Evolutionary conservation across 257 asterid species (phyloP), one percentile per base, ranked within the genome.

Genomic region (Plantago ovata): DNA sequence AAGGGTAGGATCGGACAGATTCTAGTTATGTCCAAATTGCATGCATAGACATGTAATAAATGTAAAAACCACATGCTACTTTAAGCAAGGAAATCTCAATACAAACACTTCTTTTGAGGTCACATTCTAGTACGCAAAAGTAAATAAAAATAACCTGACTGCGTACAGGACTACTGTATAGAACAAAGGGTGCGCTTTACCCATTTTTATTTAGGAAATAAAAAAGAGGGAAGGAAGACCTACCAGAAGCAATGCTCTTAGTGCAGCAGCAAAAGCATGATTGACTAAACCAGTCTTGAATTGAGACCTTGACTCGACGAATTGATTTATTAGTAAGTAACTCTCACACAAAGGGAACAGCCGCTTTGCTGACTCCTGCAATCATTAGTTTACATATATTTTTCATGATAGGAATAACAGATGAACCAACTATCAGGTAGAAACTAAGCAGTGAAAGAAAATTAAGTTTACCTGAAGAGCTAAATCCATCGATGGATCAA

Each of bases 181-280:
- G 32, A 11, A 22, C 33, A 15, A 48, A 48, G 10, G 10, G 1
- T 18, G 15, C 3, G 10, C 6, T 28, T 28, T 4, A 10, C 52
- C 13, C 9, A 5, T 0, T 20, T 48, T 10, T 9, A 20, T 48
- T 20, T 10, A 3, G 55, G 32, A 19, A 38, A 43, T 41, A 18
- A 43, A 33, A 38, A 38, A 48, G 56, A 14, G 40, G 58, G 51
- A 52, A 44, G 47, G 38, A 64, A 60, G 78, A 83, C 89, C 73
- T 80, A 92, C 98, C 44, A 92, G 87, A 54, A 92, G 93, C 58
- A 92, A 81, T 51, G 95, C 77, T 78, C 97, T 77, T 21, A 92
- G 84, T 51, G 95, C 95, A 68, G 98, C 93, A 18, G 98, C 95
- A 67, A 92, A 88, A 32, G 98, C 98, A 68, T 92, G 98, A 72